Evolutionary conservation across 2,329 filamentous ascomycete species (phyloP).

Genomic region (Ophioceras dolichostomum): DNA sequence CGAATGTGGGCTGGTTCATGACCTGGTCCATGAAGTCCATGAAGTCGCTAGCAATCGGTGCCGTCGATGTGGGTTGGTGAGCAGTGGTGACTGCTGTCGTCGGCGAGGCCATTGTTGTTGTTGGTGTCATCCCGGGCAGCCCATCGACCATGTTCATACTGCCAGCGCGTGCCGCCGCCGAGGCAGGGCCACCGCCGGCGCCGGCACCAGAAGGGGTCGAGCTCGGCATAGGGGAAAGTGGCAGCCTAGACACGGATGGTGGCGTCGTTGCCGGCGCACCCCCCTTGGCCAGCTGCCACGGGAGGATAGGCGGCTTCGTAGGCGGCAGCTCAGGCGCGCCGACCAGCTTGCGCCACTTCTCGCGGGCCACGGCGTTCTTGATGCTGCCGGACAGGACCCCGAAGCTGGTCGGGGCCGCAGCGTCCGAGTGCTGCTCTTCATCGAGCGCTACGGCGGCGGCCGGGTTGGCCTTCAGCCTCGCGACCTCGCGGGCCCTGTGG

Average conservation of each 20-base stretch:
- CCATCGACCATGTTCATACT: too few species aligned
- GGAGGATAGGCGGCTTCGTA: background rate
- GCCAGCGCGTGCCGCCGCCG: too few species aligned
- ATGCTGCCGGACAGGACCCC: slow-evolving; percentile 31
- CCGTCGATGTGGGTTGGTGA: slow-evolving; percentile 1
- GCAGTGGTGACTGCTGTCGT: slow-evolving; percentile 2
- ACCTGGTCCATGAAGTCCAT: slow-evolving; percentile 21
- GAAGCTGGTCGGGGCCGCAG: slow-evolving; percentile 30
- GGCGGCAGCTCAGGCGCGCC: slow-evolving; percentile 11
- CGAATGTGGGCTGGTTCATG: slow-evolving; percentile 23
- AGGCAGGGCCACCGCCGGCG: too few species aligned
- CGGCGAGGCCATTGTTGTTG: background rate
- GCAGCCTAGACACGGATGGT: background rate
- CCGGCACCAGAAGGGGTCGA: background rate
- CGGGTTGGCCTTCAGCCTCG: slow-evolving; percentile 32
- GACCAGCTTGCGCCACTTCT: slow-evolving; percentile 40
- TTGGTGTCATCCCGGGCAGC: too few species aligned
- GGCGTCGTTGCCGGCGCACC: too few species aligned
- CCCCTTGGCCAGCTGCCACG: background rate
- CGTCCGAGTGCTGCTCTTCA: slow-evolving; percentile 30
- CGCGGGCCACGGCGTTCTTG: slow-evolving; percentile 32
- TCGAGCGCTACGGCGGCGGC: slow-evolving; percentile 37
- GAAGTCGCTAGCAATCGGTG: slow-evolving; percentile 1
- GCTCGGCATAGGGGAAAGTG: background rate
- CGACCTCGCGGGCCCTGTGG: slow-evolving; percentile 38